Base-by-base conservation (phyloP, 1,284 basidiomycete genomes). In the Uromyces viciae-fabae region DNA sequence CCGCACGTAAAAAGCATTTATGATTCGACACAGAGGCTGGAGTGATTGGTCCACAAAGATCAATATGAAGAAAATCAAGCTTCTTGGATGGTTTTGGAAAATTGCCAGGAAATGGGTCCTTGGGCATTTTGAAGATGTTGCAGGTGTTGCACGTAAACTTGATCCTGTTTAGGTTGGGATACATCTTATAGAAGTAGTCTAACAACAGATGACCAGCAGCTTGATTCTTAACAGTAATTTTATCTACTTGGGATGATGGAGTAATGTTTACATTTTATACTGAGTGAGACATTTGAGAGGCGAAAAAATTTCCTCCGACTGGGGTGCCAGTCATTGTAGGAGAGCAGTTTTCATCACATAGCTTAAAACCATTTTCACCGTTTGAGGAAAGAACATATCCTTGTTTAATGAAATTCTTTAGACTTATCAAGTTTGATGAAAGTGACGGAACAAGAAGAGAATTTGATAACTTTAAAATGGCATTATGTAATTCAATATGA, bases 131-230 rank as follows among this genome's bases (percentile, higher is more conserved):
- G 43, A 46, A 49, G 28, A 52, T 22, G 17, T 31, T 25, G 46
- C 69, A 72, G 25, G 69, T 31, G 19, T 25, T 33, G 25, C 69
- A 72, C n/a, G 69, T 72, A 38, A 72, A 72, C 25, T 72, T 46
- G 17, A 72, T 17, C n/a, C 52, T 54, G 33, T 40, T 4, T 22
- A 68, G 9, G 22, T 72, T 72, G 25, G 69, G 69, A 28, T 31
- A 71, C 68, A 71, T 71, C 46, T 46, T 71, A 31, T 17, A 52
- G 68, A 71, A 71, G 28, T 71, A 71, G 3, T 15, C n/a, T 3
- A 40, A 42, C 11, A 42, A 71, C 4, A 25, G 68, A 33, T 71
- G 68, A 25, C 42, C 68, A 28, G 64, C 64, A 15, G 64, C 64
- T 42, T 68, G 64, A 43, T 68, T 14, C n/a, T 60, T 60, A 5